Conservation (phyloP, 2,329 filamentous ascomycete species). For the Hymenoscyphus fructigenus region DNA sequence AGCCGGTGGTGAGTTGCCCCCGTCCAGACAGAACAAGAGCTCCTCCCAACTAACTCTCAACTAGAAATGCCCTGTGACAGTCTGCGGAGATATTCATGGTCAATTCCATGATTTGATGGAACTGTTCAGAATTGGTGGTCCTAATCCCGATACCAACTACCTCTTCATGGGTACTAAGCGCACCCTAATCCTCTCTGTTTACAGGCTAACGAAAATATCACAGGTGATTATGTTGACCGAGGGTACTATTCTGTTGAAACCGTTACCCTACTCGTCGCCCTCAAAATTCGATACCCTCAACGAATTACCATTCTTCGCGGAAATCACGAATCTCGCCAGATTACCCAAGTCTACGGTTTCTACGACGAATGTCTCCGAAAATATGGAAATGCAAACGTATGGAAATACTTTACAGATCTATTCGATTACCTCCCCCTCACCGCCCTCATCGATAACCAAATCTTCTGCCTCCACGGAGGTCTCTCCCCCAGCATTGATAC, state of each 20-base stretch:
- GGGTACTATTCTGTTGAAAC: slow-evolving; percentile 99
- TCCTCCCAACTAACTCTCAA: slow-evolving; percentile 28
- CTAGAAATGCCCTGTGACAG: slow-evolving; percentile 96
- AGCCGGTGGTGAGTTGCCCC: slow-evolving; percentile 78
- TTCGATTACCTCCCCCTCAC: slow-evolving; percentile 98
- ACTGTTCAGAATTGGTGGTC: slow-evolving; percentile 97
- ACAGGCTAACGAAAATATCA: slow-evolving; percentile 22
- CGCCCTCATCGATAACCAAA: slow-evolving; percentile 97
- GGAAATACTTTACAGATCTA: slow-evolving; percentile 98
- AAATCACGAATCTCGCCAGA: slow-evolving; percentile 98
- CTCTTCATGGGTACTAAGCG: slow-evolving; percentile 82
- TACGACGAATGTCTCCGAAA: slow-evolving; percentile 99
- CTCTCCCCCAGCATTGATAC: slow-evolving; percentile 95
- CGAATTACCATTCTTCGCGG: slow-evolving; percentile 98
- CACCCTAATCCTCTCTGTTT: background rate
- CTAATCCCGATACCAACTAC: slow-evolving; percentile 98
- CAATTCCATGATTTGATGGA: slow-evolving; percentile 99
- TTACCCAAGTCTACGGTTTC: slow-evolving; percentile 98
- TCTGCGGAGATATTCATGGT: slow-evolving; percentile 98
- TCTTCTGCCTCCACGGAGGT: slow-evolving; percentile 97
- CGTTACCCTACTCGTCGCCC: slow-evolving; percentile 89
- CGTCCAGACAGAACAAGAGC: slow-evolving; percentile 26
- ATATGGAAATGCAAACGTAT: slow-evolving; percentile 98
- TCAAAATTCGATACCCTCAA: slow-evolving; percentile 97
- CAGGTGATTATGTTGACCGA: slow-evolving; percentile 96